A percentile compares a stretch with the other conserved stretches of the same genome.
These are phyloP conservation scores for Clarireedia homoeocarpa DNA, from an alignment of 2,329 filamentous ascomycete species.

Conservation along the genomic window DNA sequence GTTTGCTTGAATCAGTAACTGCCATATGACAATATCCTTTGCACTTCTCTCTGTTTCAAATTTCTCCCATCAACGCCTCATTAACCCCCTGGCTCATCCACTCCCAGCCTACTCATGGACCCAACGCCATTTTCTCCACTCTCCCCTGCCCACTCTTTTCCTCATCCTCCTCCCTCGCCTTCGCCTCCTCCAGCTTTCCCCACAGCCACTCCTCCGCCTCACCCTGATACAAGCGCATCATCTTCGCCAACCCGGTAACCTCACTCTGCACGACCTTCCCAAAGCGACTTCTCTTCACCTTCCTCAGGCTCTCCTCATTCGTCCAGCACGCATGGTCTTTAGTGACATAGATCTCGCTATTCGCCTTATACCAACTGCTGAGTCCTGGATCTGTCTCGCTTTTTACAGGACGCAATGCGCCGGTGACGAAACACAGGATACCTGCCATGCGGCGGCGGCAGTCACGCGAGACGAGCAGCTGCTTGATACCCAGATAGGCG, in stretches of 20 bases:
- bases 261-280: conserved; percentile 48
- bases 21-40: too few relatives aligned
- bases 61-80: too few relatives aligned
- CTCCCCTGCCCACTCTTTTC: background rate
- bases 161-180: background rate
- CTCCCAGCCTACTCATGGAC: background rate
- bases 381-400: conserved; percentile 69
- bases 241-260: conserved; percentile 41
- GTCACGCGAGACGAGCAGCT: conserved; percentile 69
- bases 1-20: too few relatives aligned
- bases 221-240: conserved; percentile 47
- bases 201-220: conserved; percentile 46
- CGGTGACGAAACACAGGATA: conserved; percentile 75
- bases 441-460: conserved; percentile 62
- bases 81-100: conserved; percentile 23
- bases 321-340: conserved; percentile 69
- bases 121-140: background rate
- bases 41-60: too few relatives aligned
- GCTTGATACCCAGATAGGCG: conserved; percentile 75
- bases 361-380: conserved; percentile 74
- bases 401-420: conserved; percentile 67
- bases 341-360: conserved; percentile 73
- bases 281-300: conserved; percentile 53
- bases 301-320: conserved; percentile 50
- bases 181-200: conserved; percentile 11